These are phyloP conservation scores for Cyclotella cryptica DNA, from an alignment of 108 stramenopile species.

Conservation along the genomic window DNA sequence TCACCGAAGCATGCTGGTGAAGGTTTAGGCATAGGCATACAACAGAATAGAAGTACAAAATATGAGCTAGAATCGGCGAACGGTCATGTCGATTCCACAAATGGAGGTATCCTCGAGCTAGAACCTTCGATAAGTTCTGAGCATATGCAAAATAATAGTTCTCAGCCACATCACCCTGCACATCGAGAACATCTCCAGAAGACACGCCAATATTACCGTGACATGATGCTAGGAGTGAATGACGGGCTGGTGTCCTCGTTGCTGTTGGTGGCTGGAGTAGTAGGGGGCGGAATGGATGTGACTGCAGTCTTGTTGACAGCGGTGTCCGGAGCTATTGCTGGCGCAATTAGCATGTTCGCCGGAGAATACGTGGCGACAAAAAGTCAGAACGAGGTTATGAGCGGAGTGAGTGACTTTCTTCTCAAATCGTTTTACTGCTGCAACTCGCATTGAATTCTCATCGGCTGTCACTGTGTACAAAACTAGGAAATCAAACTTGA, in stretches of 20 bases:
- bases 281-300: constrained; percentile 69
- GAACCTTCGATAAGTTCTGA: not conserved
- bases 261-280: constrained; percentile 77
- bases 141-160: not conserved
- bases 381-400: constrained; percentile 80
- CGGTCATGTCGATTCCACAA: too few species aligned
- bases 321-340: constrained; percentile 77
- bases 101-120: not conserved
- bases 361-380: constrained; percentile 87
- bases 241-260: constrained; percentile 83
- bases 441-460: not conserved
- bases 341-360: constrained; percentile 79
- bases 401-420: constrained; percentile 39
- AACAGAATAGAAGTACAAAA: too few species aligned
- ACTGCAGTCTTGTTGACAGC: constrained; percentile 71
- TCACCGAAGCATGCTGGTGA: too few species aligned
- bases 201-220: constrained; percentile 81
- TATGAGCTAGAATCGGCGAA: too few species aligned
- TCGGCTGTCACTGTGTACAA: not conserved
- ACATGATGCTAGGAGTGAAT: constrained; percentile 82
- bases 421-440: not conserved
- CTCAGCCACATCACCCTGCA: constrained; percentile 29
- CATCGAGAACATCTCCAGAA: constrained; percentile 65
- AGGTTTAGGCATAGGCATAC: too few species aligned
- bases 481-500: constrained; percentile 75